Evolutionary conservation across 1,284 basidiomycete species (phyloP), one percentile per base, ranked within the genome.

Genomic region (Trichosporon sp.): DNA sequence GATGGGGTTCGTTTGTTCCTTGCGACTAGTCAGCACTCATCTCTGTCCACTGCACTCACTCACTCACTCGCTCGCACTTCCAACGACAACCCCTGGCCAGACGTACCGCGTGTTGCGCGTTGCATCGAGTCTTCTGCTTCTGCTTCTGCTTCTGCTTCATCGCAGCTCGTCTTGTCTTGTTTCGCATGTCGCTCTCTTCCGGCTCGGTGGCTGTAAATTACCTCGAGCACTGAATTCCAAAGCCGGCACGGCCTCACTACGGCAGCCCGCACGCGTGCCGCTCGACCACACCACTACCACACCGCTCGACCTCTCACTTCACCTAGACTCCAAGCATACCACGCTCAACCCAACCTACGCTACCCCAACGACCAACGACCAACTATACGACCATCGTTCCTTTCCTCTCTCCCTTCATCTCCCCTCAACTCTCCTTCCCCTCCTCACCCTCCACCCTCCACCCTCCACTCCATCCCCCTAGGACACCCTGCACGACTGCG

Each of bases 1-100:
- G 16, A 32, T 37, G 59, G 59, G 59, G 59, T 4, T n/a, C 31
- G 59, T 35, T 35, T 35, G 59, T 63, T 61, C 59, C 59, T 63
- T 54, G 19, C 51, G 51, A n/a, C 51, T 16, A 3, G 14, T 11
- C 19, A 10, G n/a, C 43, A 32, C 54, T 35, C 32, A 35, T 63
- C 12, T 11, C 31, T 14, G 31, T 21, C 16, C 59, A 37, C 19
- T 54, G 51, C 59, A 37, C 59, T 63, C 59, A 12, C 37, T 38
- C 38, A 40, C 38, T 40, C 11, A 12, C 38, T 6, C 37, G 16
- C 31, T 63, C 59, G 26, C 26, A 26, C 26, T 26, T 32, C 21
- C 32, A 16, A 35, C 59, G 21, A 26, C 32, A 16, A 63, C 59
- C 59, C 59, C 31, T 63, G 59, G 31, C 31, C 16, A 54, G 4